Percentiles rank a stretch among this genome's conserved stretches.
Conservation (phyloP, 352 stramenopile genomes). For the Phytophthora palmivora region DNA sequence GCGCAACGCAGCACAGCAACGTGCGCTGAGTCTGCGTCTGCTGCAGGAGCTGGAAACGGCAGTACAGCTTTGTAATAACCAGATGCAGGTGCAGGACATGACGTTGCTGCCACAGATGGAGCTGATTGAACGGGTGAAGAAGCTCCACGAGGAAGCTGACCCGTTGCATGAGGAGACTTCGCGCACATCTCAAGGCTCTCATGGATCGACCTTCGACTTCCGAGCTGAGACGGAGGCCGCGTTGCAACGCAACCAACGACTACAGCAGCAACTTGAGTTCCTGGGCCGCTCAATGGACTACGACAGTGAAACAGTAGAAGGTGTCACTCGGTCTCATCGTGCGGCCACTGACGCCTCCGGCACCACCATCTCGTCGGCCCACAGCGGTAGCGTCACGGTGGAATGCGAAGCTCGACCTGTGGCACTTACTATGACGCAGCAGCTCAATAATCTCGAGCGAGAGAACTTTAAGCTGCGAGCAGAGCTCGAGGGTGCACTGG, state of each 20-base stretch:
- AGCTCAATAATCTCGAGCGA: slow-evolving; percentile 75
- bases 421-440: slow-evolving; percentile 69
- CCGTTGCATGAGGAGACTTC: slow-evolving; percentile 33
- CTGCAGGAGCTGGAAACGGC: slow-evolving; percentile 79
- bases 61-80: slow-evolving; percentile 72
- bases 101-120: slow-evolving; percentile 74
- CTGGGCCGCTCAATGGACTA: slow-evolving; percentile 62
- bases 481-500: slow-evolving; percentile 51
- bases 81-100: slow-evolving; percentile 55
- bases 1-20: slow-evolving; percentile 61
- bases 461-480: slow-evolving; percentile 78
- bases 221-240: slow-evolving; percentile 57
- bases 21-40: slow-evolving; percentile 64
- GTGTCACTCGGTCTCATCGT: slow-evolving; percentile 31
- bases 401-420: slow-evolving; percentile 45
- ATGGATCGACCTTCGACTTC: slow-evolving; percentile 53
- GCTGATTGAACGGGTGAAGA: slow-evolving; percentile 79
- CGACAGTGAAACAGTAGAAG: slow-evolving; percentile 31
- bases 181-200: slow-evolving; percentile 4
- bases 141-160: slow-evolving; percentile 62
- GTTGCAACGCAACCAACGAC: slow-evolving; percentile 66
- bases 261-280: slow-evolving; percentile 73
- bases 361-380: slow-evolving; percentile 42
- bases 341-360: slow-evolving; percentile 55
- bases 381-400: slow-evolving; percentile 32